Conservation (phyloP, 352 stramenopile genomes). For the Hyaloperonospora brassicae region DNA sequence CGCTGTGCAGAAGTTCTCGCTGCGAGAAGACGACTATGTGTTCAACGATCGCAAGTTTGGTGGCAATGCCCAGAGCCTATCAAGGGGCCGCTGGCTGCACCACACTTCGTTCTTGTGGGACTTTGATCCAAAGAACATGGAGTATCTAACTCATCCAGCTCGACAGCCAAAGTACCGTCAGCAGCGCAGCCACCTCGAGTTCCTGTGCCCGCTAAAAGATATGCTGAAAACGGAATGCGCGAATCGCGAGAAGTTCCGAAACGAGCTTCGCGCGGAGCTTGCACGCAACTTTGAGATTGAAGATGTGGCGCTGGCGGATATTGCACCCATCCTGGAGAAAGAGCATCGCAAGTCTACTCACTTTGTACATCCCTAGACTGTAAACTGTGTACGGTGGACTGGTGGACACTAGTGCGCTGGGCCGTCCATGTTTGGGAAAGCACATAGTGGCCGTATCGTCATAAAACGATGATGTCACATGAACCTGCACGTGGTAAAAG, state of each 20-base stretch:
- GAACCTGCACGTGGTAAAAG: constrained; percentile 12
- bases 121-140: constrained; percentile 91
- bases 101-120: constrained; percentile 98
- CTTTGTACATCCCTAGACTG: constrained; percentile 42
- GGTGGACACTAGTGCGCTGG: background rate
- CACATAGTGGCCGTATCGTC: constrained; percentile 5
- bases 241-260: constrained; percentile 36
- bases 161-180: constrained; percentile 92
- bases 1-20: constrained; percentile 60
- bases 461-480: constrained; percentile 21
- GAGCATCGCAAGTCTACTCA: constrained; percentile 64
- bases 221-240: constrained; percentile 36
- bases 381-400: too few relatives aligned
- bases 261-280: constrained; percentile 40
- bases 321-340: constrained; percentile 39
- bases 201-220: constrained; percentile 88
- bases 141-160: constrained; percentile 90
- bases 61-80: constrained; percentile 95
- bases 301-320: constrained; percentile 37
- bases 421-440: background rate
- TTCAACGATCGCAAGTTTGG: constrained; percentile 92
- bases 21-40: constrained; percentile 95
- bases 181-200: constrained; percentile 89
- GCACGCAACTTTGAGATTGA: constrained; percentile 51
- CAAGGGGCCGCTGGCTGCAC: constrained; percentile 91